Evolutionary conservation across 345 rosid species (phyloP).

Genomic region (Noccaea caerulescens): DNA sequence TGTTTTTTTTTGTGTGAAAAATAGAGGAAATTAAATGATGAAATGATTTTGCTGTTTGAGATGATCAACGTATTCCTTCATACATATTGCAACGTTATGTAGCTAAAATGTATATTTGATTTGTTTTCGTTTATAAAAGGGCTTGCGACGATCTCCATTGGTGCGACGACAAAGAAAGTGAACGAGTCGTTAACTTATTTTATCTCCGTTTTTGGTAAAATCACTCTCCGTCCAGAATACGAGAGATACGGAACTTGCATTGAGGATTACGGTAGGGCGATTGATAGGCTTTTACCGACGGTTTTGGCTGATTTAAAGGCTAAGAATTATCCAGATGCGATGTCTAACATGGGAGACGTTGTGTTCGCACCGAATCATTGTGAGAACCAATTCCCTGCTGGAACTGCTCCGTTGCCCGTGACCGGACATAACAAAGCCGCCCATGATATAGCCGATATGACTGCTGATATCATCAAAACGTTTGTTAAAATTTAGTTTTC

Average conservation of each 20-base stretch:
- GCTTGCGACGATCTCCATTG: conserved; percentile 36
- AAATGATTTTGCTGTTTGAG: not conserved
- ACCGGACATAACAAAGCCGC: conserved; percentile 2
- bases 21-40: too few relatives aligned
- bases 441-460: conserved; percentile 42
- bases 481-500: not conserved
- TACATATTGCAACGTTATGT: not conserved
- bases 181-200: not conserved
- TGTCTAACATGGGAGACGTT: conserved; percentile 1
- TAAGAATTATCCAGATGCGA: conserved; percentile 7
- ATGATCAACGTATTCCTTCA: not conserved
- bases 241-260: conserved; percentile 35
- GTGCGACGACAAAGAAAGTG: conserved; percentile 23
- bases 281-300: conserved; percentile 28
- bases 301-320: conserved; percentile 17
- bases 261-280: conserved; percentile 23
- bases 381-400: conserved; percentile 6
- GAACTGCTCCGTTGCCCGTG: not conserved
- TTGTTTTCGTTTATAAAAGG: not conserved
- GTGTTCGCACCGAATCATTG: not conserved
- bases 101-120: conserved; percentile 4
- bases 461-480: conserved; percentile 30
- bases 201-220: not conserved
- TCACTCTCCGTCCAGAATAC: not conserved
- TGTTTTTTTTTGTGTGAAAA: not conserved